Evolutionary conservation across 129 eudicot genomes (phyloP).

Genomic region (Artemisia argyi): DNA sequence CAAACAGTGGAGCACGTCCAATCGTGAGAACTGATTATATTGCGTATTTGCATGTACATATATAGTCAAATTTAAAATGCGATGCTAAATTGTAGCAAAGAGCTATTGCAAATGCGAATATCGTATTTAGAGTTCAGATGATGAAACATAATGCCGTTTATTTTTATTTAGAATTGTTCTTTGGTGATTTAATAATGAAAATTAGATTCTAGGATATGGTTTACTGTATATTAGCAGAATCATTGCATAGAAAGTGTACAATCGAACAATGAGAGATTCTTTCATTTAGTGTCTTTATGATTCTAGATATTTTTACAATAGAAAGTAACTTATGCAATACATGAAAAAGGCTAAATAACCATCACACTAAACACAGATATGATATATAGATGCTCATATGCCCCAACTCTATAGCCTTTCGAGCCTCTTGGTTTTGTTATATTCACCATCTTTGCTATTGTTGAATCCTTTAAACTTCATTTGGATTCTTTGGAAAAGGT

Average conservation of each 20-base stretch:
- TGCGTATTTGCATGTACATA: no score
- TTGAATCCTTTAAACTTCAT: no score
- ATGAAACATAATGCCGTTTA: no score
- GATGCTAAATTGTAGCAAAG: no score
- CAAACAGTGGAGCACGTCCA: no score
- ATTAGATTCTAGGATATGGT: background rate
- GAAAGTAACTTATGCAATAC: background rate
- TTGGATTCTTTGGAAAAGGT: constrained; percentile 17
- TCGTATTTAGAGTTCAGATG: no score
- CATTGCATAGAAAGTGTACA: background rate
- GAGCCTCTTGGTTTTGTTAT: background rate
- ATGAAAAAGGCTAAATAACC: background rate
- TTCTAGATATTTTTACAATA: background rate
- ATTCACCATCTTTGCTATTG: background rate
- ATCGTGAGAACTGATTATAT: no score
- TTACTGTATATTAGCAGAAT: background rate
- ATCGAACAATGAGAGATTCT: background rate
- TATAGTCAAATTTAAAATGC: no score
- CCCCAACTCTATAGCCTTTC: background rate
- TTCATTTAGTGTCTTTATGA: background rate
- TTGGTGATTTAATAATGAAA: background rate
- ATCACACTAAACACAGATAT: background rate
- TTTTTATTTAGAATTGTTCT: background rate
- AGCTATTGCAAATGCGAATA: no score
- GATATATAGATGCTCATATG: background rate